phyloP scores from a whole-genome alignment of 106 monocot genomes.

The Dendrobium catenatum region DNA sequence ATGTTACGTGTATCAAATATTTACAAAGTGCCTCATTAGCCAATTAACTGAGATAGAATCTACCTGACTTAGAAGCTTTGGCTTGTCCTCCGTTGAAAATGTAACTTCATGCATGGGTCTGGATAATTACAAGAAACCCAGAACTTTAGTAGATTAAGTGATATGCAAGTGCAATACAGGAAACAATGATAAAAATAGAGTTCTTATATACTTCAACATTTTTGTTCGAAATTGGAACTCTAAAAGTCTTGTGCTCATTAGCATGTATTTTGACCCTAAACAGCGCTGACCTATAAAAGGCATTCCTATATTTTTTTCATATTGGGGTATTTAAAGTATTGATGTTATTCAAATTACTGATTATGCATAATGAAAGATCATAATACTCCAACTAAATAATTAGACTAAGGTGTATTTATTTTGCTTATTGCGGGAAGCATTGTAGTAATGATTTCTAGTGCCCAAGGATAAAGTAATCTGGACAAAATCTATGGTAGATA shows the following conservation, averaged over 20 bases:
- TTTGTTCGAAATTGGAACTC: background rate
- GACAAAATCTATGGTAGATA: background rate
- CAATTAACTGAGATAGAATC: background rate
- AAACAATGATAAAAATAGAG: background rate
- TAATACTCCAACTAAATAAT: background rate
- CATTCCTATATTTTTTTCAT: background rate
- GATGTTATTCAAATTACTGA: background rate
- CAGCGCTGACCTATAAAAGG: background rate
- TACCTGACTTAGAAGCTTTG: constrained; percentile 72
- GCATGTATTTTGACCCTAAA: background rate
- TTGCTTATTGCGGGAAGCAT: background rate
- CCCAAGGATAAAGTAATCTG: background rate
- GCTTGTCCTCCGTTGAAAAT: constrained; percentile 57
- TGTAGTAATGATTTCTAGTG: background rate
- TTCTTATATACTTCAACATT: background rate
- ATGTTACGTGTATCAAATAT: background rate
- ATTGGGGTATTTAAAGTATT: background rate
- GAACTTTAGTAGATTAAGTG: background rate
- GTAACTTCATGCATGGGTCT: constrained; percentile 76
- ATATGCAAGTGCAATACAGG: background rate
- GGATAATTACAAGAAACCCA: constrained; percentile 1
- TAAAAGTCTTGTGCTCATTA: background rate
- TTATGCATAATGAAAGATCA: background rate
- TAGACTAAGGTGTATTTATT: background rate
- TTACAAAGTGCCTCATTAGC: background rate